A percentile compares a stretch with the other conserved stretches of the same genome.
Evolutionary conservation across 352 stramenopile genomes (phyloP).

Genomic region (Pythium dissimile): DNA sequence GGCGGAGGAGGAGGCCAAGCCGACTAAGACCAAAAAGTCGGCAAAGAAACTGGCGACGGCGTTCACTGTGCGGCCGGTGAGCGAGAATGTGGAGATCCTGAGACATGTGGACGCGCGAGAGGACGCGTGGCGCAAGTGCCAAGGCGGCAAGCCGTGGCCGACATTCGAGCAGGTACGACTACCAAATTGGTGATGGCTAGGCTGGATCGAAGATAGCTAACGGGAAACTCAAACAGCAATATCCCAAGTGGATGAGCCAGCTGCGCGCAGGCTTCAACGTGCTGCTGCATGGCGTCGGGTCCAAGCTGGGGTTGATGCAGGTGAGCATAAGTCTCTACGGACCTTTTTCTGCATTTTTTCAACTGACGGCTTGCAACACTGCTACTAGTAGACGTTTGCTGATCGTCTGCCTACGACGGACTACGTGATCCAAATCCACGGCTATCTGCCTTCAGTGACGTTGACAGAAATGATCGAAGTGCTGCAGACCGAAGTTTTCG

Average conservation of each 20-base stretch:
- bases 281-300: constrained; percentile 18
- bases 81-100: constrained; percentile 9
- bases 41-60: too few species aligned
- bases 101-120: constrained; percentile 6
- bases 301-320: constrained; percentile 17
- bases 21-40: too few species aligned
- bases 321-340: too few species aligned
- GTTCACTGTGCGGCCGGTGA: constrained; percentile 6
- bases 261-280: constrained; percentile 15
- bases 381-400: constrained; percentile 5
- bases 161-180: constrained; percentile 4
- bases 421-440: constrained; percentile 18
- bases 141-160: constrained; percentile 1
- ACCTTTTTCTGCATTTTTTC: not conserved
- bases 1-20: too few species aligned
- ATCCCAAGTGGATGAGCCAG: constrained; percentile 1
- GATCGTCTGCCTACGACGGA: constrained; percentile 1
- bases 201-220: not conserved
- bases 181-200: not conserved
- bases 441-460: constrained; percentile 6
- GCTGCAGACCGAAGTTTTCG: constrained; percentile 10
- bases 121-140: constrained; percentile 3
- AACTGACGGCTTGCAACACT: not conserved
- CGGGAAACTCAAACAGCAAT: not conserved
- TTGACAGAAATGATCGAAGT: constrained; percentile 9